These are phyloP conservation scores for Phytophthora crassamura DNA, from an alignment of 352 stramenopile species.

Conservation along the genomic window DNA sequence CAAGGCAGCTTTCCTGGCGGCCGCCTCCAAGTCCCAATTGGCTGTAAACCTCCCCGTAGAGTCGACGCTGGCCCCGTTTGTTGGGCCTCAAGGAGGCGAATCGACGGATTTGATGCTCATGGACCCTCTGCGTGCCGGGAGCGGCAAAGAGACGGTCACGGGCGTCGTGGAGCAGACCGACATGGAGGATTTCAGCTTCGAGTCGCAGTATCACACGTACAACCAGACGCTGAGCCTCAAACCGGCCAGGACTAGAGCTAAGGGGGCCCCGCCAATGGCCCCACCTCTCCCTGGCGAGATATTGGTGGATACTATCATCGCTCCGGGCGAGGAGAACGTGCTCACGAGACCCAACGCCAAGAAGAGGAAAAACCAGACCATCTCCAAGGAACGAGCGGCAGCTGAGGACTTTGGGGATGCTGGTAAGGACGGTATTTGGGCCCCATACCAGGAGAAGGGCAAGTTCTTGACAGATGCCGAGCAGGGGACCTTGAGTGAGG, in stretches of 20 bases:
- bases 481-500: conserved; percentile 54
- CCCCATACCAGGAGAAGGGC: conserved; percentile 62
- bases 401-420: conserved; percentile 57
- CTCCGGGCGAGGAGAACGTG: conserved; percentile 35
- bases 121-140: conserved; percentile 48
- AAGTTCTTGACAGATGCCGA: conserved; percentile 53
- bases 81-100: conserved; percentile 42
- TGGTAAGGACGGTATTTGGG: conserved; percentile 62
- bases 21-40: conserved; percentile 50
- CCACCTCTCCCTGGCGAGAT: conserved; percentile 33
- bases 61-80: conserved; percentile 60
- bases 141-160: conserved; percentile 79
- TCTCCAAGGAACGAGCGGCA: conserved; percentile 43
- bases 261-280: conserved; percentile 35
- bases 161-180: conserved; percentile 74
- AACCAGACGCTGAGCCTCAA: conserved; percentile 55
- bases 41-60: conserved; percentile 72
- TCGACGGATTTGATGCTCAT: conserved; percentile 13
- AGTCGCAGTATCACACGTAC: conserved; percentile 82
- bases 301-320: conserved; percentile 32
- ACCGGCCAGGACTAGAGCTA: conserved; percentile 26
- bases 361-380: conserved; percentile 49
- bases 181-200: conserved; percentile 83
- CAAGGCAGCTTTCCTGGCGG: conserved; percentile 47
- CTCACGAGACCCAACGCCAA: conserved; percentile 49